Conservation (phyloP, 2,329 filamentous ascomycete genomes). For the Colletotrichum higginsianum region DNA sequence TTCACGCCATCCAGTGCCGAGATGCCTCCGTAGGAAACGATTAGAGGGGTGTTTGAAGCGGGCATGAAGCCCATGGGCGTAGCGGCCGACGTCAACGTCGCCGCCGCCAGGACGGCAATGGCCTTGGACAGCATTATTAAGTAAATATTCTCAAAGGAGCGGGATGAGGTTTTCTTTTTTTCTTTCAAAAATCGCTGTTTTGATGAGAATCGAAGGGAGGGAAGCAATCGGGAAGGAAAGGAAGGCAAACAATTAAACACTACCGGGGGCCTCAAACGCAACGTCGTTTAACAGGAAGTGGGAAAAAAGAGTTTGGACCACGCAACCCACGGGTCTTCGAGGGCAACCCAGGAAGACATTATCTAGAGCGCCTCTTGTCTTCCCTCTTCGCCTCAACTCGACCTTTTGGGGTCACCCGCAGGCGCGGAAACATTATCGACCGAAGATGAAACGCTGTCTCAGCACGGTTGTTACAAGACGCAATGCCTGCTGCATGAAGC, state of each 20-base stretch:
- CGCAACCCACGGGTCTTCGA: neutral
- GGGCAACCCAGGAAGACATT: constrained; percentile 13
- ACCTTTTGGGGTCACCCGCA: constrained; percentile 22
- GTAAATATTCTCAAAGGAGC: constrained; percentile 25
- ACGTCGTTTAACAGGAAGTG: constrained; percentile 35
- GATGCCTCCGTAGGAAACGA: constrained; percentile 57
- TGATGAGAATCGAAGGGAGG: constrained; percentile 18
- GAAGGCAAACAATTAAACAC: constrained; percentile 41
- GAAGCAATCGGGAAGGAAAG: constrained; percentile 25
- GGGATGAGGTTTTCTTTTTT: neutral
- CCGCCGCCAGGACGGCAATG: constrained; percentile 50
- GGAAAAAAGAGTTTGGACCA: constrained; percentile 19
- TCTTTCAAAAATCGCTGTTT: constrained; percentile 7
- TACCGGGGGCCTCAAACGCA: constrained; percentile 18
- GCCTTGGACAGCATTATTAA: constrained; percentile 52
- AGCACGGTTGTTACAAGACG: constrained; percentile 37
- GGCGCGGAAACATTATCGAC: constrained; percentile 34
- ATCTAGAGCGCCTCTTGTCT: constrained; percentile 25
- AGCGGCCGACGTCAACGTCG: constrained; percentile 53
- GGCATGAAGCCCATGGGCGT: constrained; percentile 61
- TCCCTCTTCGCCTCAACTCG: constrained; percentile 10
- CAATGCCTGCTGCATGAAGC: constrained; percentile 34
- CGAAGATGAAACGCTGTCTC: constrained; percentile 39
- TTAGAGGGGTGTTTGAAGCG: constrained; percentile 52
- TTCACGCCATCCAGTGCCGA: constrained; percentile 56